Conservation (phyloP, 2,329 filamentous ascomycete genomes). For the Aspergillus ustus region DNA sequence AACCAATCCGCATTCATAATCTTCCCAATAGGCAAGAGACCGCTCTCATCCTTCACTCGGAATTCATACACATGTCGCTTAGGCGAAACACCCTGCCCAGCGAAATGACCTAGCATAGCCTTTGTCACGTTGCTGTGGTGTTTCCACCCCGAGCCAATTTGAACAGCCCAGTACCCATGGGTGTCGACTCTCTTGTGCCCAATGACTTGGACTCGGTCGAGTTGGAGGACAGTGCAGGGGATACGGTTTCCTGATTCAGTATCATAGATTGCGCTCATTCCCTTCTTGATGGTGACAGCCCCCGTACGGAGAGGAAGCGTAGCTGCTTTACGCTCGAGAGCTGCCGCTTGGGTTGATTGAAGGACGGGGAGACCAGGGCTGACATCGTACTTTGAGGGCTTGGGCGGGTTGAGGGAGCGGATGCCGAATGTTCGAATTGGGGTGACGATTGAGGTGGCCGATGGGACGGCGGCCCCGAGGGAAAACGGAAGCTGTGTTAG, state of each 20-base stretch:
- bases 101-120: slow-evolving; percentile 86
- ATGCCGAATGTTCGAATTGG: slow-evolving; percentile 55
- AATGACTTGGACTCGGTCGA: slow-evolving; percentile 89
- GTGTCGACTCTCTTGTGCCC: slow-evolving; percentile 78
- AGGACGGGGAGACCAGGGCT: slow-evolving; percentile 57
- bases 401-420: slow-evolving; percentile 61
- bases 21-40: slow-evolving; percentile 76
- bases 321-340: slow-evolving; percentile 61
- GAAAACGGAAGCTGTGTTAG: slow-evolving; percentile 36
- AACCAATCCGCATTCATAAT: slow-evolving; percentile 88
- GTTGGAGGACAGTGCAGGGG: slow-evolving; percentile 88
- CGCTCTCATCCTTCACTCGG: slow-evolving; percentile 73
- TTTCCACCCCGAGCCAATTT: slow-evolving; percentile 79
- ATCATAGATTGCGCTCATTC: slow-evolving; percentile 92
- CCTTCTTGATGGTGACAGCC: slow-evolving; percentile 85
- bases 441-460: slow-evolving; percentile 26
- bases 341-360: slow-evolving; percentile 60
- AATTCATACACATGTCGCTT: slow-evolving; percentile 89
- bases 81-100: slow-evolving; percentile 77
- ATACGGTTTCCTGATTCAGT: slow-evolving; percentile 74
- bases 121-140: slow-evolving; percentile 76
- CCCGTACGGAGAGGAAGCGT: slow-evolving; percentile 73
- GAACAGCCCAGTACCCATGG: slow-evolving; percentile 93
- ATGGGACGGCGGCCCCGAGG: slow-evolving; percentile 31
- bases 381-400: slow-evolving; percentile 59